Evolutionary conservation across 129 eudicot species (phyloP).

Genomic region (Pseudognaphalium luteoalbum): DNA sequence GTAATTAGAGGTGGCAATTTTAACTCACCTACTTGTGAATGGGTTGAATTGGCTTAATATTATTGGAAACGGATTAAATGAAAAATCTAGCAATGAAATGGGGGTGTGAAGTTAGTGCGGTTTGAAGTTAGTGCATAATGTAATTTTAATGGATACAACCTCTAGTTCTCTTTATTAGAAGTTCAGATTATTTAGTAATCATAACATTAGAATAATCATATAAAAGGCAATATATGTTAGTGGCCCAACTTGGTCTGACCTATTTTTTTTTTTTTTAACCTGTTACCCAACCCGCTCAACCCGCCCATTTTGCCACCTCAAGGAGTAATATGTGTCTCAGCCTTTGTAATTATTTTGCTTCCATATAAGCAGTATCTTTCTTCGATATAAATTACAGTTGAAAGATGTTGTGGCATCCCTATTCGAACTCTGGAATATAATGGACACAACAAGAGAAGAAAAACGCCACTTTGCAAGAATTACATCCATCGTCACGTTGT

Average conservation of each 20-base stretch:
- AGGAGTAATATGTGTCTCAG: not conserved
- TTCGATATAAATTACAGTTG: conserved; percentile 46
- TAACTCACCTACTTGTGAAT: too few relatives aligned
- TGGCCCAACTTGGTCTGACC: not conserved
- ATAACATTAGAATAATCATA: not conserved
- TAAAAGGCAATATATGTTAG: not conserved
- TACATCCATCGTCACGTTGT: conserved; percentile 36
- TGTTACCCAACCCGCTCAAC: not conserved
- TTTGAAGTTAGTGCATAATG: too few relatives aligned
- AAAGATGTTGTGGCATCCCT: conserved; percentile 55
- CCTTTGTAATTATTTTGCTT: not conserved
- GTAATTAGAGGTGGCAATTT: too few relatives aligned
- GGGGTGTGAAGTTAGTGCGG: too few relatives aligned
- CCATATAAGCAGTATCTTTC: not conserved
- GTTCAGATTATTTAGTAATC: not conserved
- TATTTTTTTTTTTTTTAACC: not conserved
- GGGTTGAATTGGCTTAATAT: too few relatives aligned
- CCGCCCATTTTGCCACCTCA: not conserved
- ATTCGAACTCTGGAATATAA: conserved; percentile 72
- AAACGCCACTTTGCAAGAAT: conserved; percentile 45
- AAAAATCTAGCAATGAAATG: too few relatives aligned
- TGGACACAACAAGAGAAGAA: conserved; percentile 68
- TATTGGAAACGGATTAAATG: too few relatives aligned
- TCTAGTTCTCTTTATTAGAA: not conserved
- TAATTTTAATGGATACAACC: not conserved